Base-by-base conservation (phyloP, 1,139 yeast species). In the Suhomyces choctaworum region DNA sequence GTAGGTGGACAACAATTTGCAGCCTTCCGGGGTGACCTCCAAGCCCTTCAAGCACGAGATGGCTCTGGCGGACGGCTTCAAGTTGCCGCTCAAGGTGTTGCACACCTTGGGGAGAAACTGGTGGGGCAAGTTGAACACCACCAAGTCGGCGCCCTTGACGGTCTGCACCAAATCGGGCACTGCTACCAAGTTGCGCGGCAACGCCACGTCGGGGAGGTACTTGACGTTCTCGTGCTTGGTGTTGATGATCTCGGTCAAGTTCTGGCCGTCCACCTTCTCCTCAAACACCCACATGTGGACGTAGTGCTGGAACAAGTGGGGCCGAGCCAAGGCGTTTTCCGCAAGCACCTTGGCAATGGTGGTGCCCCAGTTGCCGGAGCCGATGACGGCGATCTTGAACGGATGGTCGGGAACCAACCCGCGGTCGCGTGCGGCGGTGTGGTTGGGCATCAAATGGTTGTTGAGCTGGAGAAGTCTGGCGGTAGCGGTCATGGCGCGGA, bases 361-460 rank as follows among this genome's bases (percentile, higher is more conserved):
- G 34, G 75, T 70, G 24, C 76, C 76, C 76, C 76, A 70, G 49
- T 70, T 70, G 22, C 76, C 76, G 17, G 74, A 67, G 13, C 76
- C 76, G 41, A 70, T 60, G 16, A 70, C 68, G 37, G 71, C 64
- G 27, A 70, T 58, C 44, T 54, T 60, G 51, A 66, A 69, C 4
- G 72, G 71, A 27, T 54, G 56, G 22, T 47, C 61, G 14, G 66
- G 64, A 3, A 52, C 36, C 34, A 54, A 42, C 16, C 25, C 30
- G 8, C 54, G 48, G 26, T 42, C 39, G n/a, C n/a, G n/a, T 23
- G 53, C 52, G 12, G 29, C 32, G 29, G 48, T 43, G 23, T 41
- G 42, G 40, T 50, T 54, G 21, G 70, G 62, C 15, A 52, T 40
- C 38, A 70, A 54, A 19, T 64, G 58, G 39, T 66, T 60, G 20